Base-by-base conservation (phyloP, 768 basidiomycete genomes). In the Tricholoma hemisulphureum region DNA sequence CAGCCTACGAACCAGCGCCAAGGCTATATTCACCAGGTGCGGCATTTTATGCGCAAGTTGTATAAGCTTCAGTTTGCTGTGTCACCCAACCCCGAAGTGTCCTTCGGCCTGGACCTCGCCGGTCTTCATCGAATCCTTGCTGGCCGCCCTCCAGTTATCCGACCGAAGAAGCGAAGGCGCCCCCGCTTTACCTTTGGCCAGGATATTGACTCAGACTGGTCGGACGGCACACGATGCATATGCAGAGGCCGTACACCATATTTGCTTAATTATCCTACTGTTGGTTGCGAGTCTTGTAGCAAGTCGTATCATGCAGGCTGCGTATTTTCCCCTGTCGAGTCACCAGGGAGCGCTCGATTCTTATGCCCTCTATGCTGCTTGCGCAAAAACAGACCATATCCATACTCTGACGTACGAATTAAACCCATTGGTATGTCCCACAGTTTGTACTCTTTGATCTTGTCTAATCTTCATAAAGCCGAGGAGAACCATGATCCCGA, bases 11-110 rank as follows among this genome's bases (percentile, higher is more conserved):
- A 92, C 58, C 91, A 91, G 66, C 83, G 85, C n/a, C 74, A 79
- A 3, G 88, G 90, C 55, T 88, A 87, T 64, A 86, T 93, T 37
- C 82, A 87, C 14, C 91, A 92, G 69, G 90, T 93, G 11, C 84
- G 91, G 29, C 92, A 94, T 69, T 93, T 88, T 69, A 92, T 94
- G 90, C 87, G 91, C 62, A 94, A 94, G 73, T 75, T 93, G 14
- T 93, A 87, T 78, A 88, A 86, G 74, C 89, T 94, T 53, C 91
- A 93, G 71, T 93, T 94, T 66, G 86, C 88, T n/a, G 87, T 94
- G 9, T 89, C 89, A 0, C 88, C 90, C 2, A 89, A 83, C 58
- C 87, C 85, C 1, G 90, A 91, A 49, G 82, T 89, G 2, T 91
- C 90, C 2, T 93, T 86, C 63, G 91, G 91, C 14, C 77, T 94